These are phyloP conservation scores for Lindgomyces ingoldianus DNA, from an alignment of 495 filamentous ascomycete species.

Conservation along the genomic window DNA sequence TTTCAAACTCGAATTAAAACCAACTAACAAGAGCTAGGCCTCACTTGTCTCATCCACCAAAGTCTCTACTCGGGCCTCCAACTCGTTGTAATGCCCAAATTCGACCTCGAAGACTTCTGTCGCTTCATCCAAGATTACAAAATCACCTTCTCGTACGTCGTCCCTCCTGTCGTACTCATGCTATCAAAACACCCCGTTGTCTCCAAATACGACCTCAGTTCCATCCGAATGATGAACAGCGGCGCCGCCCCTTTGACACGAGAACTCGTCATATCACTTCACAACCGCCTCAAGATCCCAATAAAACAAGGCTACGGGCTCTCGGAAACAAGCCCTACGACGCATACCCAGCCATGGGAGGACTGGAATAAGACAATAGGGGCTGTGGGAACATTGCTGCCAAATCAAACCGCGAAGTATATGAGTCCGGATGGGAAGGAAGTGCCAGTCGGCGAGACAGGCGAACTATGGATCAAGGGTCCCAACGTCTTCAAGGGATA, in stretches of 20 bases:
- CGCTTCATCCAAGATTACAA: constrained; percentile 68
- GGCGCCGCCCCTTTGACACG: constrained; percentile 85
- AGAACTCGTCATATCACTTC: constrained; percentile 79
- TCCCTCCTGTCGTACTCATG: constrained; percentile 80
- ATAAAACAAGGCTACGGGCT: constrained; percentile 52
- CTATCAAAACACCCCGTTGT: constrained; percentile 78
- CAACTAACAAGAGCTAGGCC: constrained; percentile 31
- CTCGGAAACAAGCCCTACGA: constrained; percentile 63
- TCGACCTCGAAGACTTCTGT: constrained; percentile 80
- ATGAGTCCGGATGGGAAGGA: constrained; percentile 52
- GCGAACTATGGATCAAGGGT: constrained; percentile 70
- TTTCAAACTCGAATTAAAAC: constrained; percentile 8
- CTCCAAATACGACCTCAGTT: constrained; percentile 75
- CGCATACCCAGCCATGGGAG: constrained; percentile 62
- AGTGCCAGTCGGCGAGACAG: constrained; percentile 45
- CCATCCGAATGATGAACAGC: constrained; percentile 80
- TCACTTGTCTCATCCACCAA: constrained; percentile 63
- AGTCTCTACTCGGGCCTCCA: constrained; percentile 67
- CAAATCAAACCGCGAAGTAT: constrained; percentile 83
- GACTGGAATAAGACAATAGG: constrained; percentile 79
- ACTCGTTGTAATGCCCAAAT: constrained; percentile 76
- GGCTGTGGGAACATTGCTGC: constrained; percentile 75
- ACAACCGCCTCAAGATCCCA: constrained; percentile 69
- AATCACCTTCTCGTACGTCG: constrained; percentile 78
- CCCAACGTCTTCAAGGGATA: constrained; percentile 78